Evolutionary conservation across 495 filamentous ascomycete species (phyloP).

Genomic region (Penicillium bialowiezense): DNA sequence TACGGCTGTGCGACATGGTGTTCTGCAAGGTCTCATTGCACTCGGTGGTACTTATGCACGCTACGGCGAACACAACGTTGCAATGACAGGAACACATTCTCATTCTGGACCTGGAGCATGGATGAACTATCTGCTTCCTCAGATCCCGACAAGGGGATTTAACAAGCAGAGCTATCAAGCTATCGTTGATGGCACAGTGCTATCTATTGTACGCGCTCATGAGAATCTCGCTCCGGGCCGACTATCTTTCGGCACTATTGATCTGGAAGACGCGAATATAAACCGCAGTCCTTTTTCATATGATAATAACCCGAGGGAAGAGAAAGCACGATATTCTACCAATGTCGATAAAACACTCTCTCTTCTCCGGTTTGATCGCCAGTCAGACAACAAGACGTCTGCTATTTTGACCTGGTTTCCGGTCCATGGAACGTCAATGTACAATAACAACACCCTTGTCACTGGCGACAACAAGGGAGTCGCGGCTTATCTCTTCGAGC

Average conservation of each 20-base stretch:
- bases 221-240: constrained; percentile 66
- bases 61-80: constrained; percentile 83
- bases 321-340: constrained; percentile 68
- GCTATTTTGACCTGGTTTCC: constrained; percentile 91
- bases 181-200: constrained; percentile 81
- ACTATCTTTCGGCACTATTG: constrained; percentile 70
- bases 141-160: constrained; percentile 89
- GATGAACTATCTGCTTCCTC: constrained; percentile 94
- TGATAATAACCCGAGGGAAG: constrained; percentile 78
- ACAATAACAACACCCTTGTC: constrained; percentile 89
- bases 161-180: constrained; percentile 85
- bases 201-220: constrained; percentile 82
- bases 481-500: constrained; percentile 82
- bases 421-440: constrained; percentile 88
- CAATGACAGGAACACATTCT: constrained; percentile 89
- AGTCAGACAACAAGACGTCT: constrained; percentile 67
- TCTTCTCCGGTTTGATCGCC: constrained; percentile 73
- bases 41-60: constrained; percentile 67
- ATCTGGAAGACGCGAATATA: constrained; percentile 78
- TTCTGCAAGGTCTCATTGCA: constrained; percentile 65
- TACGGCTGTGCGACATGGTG: constrained; percentile 83
- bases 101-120: constrained; percentile 92
- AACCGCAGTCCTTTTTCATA: constrained; percentile 91
- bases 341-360: constrained; percentile 89
- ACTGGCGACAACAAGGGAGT: constrained; percentile 97